Conservation (phyloP, 371 early-diverging fungal genomes). For the Basidiobolus meristosporus region DNA sequence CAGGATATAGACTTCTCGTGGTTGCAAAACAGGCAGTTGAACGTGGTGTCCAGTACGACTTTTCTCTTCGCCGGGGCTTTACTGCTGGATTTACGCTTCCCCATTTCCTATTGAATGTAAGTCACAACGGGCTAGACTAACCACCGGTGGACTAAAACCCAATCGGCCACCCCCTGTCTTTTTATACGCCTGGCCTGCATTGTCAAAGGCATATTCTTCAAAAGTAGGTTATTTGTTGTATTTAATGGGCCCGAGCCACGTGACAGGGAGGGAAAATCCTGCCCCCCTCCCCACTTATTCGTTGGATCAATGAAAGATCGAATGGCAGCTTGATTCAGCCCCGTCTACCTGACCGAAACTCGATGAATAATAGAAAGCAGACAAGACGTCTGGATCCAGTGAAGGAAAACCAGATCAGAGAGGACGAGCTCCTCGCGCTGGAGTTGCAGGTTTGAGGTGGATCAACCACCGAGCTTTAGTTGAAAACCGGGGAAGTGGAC, state of each 20-base stretch:
- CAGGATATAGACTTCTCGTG: conserved; percentile 66
- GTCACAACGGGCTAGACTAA: background rate
- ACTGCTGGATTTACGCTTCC: conserved; percentile 73
- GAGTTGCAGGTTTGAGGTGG: too few species aligned
- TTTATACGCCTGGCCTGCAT: too few species aligned
- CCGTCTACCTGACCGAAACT: too few species aligned
- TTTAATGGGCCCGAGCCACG: conserved; percentile 1
- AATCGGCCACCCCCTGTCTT: too few species aligned
- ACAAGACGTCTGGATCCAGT: background rate
- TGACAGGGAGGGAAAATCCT: conserved; percentile 6
- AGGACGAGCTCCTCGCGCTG: background rate
- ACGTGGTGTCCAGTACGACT: conserved; percentile 52
- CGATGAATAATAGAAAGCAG: background rate
- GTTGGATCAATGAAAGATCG: too few species aligned
- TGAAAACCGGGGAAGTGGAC: too few species aligned
- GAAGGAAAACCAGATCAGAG: background rate
- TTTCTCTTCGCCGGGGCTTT: conserved; percentile 49
- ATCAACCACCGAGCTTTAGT: too few species aligned
- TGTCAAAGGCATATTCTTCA: too few species aligned
- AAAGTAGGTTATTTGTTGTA: too few species aligned
- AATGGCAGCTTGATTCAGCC: too few species aligned
- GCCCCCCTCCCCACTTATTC: too few species aligned
- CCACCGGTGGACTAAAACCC: background rate
- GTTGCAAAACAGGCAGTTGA: conserved; percentile 81
- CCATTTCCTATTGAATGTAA: conserved; percentile 21